These are phyloP conservation scores for Prinsepia uniflora DNA, from an alignment of 306 rosid genomes.

Conservation along the genomic window DNA sequence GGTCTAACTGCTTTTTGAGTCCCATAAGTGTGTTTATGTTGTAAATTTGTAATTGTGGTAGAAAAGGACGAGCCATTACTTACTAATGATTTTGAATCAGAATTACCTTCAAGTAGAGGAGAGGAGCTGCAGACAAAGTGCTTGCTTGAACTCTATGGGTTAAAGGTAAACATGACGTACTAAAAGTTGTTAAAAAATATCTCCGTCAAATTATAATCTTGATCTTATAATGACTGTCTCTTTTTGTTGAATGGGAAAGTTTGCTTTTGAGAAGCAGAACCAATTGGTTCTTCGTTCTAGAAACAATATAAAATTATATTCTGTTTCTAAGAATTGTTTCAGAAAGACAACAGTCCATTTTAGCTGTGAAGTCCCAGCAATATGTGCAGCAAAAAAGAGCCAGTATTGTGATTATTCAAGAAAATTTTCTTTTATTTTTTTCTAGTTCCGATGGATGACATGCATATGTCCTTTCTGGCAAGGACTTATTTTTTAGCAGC, in stretches of 20 bases:
- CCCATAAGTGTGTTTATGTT: neutral
- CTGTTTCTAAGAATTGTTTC: constrained; percentile 9
- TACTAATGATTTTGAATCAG: constrained; percentile 49
- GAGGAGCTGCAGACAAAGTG: constrained; percentile 94
- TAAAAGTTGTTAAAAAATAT: constrained; percentile 9
- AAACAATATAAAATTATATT: constrained; percentile 10
- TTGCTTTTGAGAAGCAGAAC: constrained; percentile 7
- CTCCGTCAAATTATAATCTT: constrained; percentile 9
- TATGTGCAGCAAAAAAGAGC: constrained; percentile 18
- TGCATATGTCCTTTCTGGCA: constrained; percentile 55
- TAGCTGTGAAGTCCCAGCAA: neutral
- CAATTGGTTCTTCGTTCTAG: constrained; percentile 7
- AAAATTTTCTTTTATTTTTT: constrained; percentile 17
- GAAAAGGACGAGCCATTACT: neutral
- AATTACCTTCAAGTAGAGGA: constrained; percentile 89
- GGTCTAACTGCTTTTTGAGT: neutral
- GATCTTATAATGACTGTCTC: neutral
- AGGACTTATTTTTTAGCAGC: constrained; percentile 69
- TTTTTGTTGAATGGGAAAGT: neutral
- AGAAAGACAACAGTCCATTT: constrained; percentile 12
- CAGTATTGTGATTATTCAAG: constrained; percentile 22
- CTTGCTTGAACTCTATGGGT: constrained; percentile 87
- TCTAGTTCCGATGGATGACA: constrained; percentile 51
- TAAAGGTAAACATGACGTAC: constrained; percentile 70
- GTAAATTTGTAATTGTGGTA: neutral